Base-by-base conservation (phyloP, 116 monocot species). In the Trichopus zeylanicus region DNA sequence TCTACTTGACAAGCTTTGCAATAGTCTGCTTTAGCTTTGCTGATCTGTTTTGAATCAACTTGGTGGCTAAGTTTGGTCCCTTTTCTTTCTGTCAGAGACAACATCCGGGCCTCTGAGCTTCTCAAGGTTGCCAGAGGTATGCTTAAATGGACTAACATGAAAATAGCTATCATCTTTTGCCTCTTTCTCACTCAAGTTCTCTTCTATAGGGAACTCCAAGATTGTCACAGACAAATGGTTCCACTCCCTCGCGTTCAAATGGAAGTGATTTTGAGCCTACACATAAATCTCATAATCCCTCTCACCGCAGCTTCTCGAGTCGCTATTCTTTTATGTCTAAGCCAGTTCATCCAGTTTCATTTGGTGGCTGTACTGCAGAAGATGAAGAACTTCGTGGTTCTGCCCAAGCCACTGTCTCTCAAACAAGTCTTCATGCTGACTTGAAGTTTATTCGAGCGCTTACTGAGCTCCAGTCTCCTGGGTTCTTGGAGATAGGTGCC, bases 271-370 rank as follows among this genome's bases (percentile, higher is more conserved):
- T 56, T 26, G 78, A 84, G 16, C 29, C 23, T 19, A 61, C 56
- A 57, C 46, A 52, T 16, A 78, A 63, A 60, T 19, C 28, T 37
- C 72, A 55, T 24, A 21, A 33, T 48, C 57, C 61, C 23, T 56
- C 74, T n/a, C 64, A 34, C 24, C 64, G 63, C 48, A 74, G 59
- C 62, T 66, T 69, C 51, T 65, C 77, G 18, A 71, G 31, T 46
- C 68, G 67, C 30, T 63, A 68, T 26, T 75, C 75, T 31, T 84
- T 84, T 38, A 68, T 68, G 61, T 69, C 83, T 7, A 83, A 78
- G 65, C 75, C 77, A 5, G 57, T 82, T 46, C 70, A 74, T 33
- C 82, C 77, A 29, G 37, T 82, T 29, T 53, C 77, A 24, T 73
- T 69, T n/a, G 55, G 64, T 6, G 81, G 76, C 16, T 29, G 69